Evolutionary conservation across 2,329 filamentous ascomycete species (phyloP), one percentile per base, ranked within the genome.

Genomic region (Aureobasidium sp.): DNA sequence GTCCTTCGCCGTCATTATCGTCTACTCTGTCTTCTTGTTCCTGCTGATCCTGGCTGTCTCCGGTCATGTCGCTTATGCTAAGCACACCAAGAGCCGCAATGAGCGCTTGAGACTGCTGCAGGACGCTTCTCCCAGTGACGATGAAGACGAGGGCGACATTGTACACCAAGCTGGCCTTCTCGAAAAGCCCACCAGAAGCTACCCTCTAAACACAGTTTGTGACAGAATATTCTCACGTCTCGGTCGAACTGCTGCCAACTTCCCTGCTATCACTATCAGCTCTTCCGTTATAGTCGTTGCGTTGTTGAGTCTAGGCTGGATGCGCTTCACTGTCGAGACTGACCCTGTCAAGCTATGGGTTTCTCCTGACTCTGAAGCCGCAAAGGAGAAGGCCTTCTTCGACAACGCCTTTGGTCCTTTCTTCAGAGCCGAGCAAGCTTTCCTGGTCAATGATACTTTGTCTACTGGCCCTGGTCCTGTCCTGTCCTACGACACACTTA

Each of bases 281-380:
- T 78, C 81, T 8, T 93, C 89, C 65, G 72, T 97, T n/a, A 59
- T 94, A 2, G 70, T 94, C 3, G 88, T 97, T 11, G 83, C 80
- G 1, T 72, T 96, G 5, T 79, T 99, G 64, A 97, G 92, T 70
- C 76, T 93, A 39, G 94, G 94, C 1, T 96, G 91, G 90, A 77
- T 94, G 63, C 84, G 85, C 48, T 99, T 99, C 69, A 82, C 89
- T n/a, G 81, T 99, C 39, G 94, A 97, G 74, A 89, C 81, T 27
- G 89, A 97, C 65, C 94, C 94, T 6, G 94, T 95, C 11, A 86
- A 89, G 52, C 79, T 99, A 9, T 99, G 94, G 94, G 94, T 99
- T n/a, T 92, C 93, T 68, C 94, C 94, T 8, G 88, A 89, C 9
- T 97, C 94, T 4, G 84, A 86, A 53, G 93, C 95, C 25, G 94